phyloP scores from a whole-genome alignment of 495 filamentous ascomycete species.

The Xylaria palmicola region DNA sequence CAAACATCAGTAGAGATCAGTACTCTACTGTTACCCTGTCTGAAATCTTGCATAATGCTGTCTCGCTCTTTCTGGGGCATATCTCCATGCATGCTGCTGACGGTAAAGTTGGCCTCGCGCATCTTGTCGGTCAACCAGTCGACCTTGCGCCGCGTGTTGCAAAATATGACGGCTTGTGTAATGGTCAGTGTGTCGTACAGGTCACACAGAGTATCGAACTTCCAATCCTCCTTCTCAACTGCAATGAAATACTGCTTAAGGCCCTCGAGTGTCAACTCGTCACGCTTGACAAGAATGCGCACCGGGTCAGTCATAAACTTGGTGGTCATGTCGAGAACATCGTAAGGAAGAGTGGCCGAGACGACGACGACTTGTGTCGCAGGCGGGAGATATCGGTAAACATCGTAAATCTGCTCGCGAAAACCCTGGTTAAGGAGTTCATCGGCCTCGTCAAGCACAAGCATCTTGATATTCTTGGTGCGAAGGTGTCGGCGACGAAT shows the following conservation, averaged over 20 bases:
- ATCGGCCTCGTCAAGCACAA: conserved; percentile 97
- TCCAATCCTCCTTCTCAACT: conserved; percentile 99
- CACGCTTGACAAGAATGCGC: conserved; percentile 98
- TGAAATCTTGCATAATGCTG: conserved; percentile 99
- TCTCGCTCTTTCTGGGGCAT: conserved; percentile 98
- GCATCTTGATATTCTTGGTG: conserved; percentile 97
- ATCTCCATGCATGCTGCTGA: conserved; percentile 97
- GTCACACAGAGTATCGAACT: conserved; percentile 98
- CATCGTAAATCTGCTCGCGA: conserved; percentile 98
- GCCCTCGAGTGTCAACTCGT: conserved; percentile 96
- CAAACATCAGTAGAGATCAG: conserved; percentile 98
- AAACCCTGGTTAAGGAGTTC: conserved; percentile 90
- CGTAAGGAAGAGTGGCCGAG: conserved; percentile 94
- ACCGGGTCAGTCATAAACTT: conserved; percentile 99
- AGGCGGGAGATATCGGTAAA: conserved; percentile 94
- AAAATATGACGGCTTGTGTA: conserved; percentile 99
- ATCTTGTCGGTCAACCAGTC: conserved; percentile 99
- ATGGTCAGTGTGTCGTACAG: conserved; percentile 99
- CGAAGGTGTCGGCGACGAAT: conserved; percentile 93
- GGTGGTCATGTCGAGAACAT: conserved; percentile 98
- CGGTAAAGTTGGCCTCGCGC: conserved; percentile 96
- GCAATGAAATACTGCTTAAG: conserved; percentile 99
- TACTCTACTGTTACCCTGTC: conserved; percentile 91
- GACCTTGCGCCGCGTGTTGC: conserved; percentile 98
- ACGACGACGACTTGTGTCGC: conserved; percentile 97